phyloP scores from a whole-genome alignment of 352 stramenopile genomes.

The Globisporangium spiculum region DNA sequence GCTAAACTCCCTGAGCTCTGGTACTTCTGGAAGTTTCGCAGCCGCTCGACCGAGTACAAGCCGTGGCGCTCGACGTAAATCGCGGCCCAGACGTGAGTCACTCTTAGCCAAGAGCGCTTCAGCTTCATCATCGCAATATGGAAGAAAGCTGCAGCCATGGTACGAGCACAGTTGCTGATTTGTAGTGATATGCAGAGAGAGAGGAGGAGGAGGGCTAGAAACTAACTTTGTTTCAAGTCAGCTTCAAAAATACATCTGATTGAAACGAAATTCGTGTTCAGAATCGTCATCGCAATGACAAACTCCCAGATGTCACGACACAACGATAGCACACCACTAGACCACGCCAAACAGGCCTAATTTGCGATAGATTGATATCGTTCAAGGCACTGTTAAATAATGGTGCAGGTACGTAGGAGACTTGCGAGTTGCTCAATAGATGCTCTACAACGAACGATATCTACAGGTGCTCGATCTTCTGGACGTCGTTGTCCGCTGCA shows the following conservation, averaged over 20 bases:
- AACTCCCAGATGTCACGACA: not conserved
- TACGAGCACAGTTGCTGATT: no score
- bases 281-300: no score
- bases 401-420: not conserved
- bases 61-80: conserved; percentile 22
- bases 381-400: not conserved
- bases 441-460: not conserved
- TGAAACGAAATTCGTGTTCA: no score
- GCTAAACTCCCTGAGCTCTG: not conserved
- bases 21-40: not conserved
- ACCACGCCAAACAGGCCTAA: not conserved
- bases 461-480: conserved; percentile 13
- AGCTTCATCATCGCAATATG: not conserved
- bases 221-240: no score
- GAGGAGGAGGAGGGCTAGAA: not conserved
- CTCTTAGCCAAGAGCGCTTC: not conserved
- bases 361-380: not conserved
- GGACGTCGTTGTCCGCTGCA: not conserved
- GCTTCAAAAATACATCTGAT: no score
- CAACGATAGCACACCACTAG: not conserved
- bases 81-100: conserved; percentile 6
- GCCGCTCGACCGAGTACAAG: conserved; percentile 15
- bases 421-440: not conserved
- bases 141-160: no score
- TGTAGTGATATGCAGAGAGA: no score